A percentile compares a stretch with the other conserved stretches of the same genome.
Conservation (phyloP, 2,329 filamentous ascomycete species). For the Penicillium sp. region DNA sequence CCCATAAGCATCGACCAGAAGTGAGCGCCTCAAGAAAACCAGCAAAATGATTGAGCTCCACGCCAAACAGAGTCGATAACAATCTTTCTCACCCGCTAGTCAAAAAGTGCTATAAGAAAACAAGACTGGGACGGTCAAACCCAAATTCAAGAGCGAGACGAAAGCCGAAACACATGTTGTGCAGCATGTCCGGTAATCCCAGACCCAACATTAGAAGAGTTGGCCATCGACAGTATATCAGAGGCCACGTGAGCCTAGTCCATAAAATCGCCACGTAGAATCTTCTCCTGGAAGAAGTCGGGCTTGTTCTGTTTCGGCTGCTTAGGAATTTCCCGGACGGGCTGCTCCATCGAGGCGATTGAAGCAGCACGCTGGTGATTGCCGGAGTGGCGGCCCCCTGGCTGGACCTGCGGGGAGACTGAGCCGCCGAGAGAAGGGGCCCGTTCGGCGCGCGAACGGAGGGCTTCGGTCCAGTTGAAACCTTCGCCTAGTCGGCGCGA, state of each 20-base stretch:
- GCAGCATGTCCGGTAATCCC: too few species aligned
- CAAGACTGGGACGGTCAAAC: too few species aligned
- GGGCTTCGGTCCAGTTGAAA: constrained; percentile 96
- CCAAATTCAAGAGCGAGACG: too few species aligned
- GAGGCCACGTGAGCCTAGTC: constrained; percentile 67
- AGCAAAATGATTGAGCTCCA: too few species aligned
- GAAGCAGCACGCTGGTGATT: constrained; percentile 43
- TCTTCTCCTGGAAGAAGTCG: constrained; percentile 93
- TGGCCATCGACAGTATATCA: too few species aligned
- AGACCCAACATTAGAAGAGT: too few species aligned
- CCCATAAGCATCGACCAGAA: too few species aligned
- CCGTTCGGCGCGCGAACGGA: constrained; percentile 87
- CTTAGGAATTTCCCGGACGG: constrained; percentile 45
- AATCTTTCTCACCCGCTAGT: too few species aligned
- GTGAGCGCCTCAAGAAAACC: too few species aligned
- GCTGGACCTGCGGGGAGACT: constrained; percentile 37
- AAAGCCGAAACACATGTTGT: background rate
- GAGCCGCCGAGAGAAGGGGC: constrained; percentile 49
- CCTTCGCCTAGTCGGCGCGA: constrained; percentile 69
- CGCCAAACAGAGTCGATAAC: too few species aligned
- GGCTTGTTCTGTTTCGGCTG: constrained; percentile 64
- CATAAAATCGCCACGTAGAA: constrained; percentile 98
- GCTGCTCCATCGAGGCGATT: constrained; percentile 57
- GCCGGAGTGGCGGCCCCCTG: constrained; percentile 49
- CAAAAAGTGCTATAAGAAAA: too few species aligned